phyloP scores from a whole-genome alignment of 2,329 filamentous ascomycete species.

The Exophiala spinifera region DNA sequence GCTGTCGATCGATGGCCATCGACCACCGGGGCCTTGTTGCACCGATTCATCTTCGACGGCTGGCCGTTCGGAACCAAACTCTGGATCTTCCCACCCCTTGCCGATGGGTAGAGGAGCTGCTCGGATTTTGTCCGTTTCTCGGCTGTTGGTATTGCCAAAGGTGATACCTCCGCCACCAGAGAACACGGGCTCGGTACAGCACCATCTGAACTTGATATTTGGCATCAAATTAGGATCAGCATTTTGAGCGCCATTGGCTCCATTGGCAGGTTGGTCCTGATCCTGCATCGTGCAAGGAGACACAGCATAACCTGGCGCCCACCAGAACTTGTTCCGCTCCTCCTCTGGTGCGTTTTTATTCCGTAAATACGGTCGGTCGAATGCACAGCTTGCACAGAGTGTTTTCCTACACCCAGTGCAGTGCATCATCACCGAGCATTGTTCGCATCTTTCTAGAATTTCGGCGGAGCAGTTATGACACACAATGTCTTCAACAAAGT shows the following conservation, averaged over 20 bases:
- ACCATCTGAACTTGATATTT: slow-evolving; percentile 57
- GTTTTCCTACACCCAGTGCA: slow-evolving; percentile 60
- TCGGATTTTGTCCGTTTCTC: slow-evolving; percentile 55
- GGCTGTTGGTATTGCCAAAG: slow-evolving; percentile 49
- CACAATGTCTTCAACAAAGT: slow-evolving; percentile 52
- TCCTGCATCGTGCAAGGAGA: slow-evolving; percentile 61
- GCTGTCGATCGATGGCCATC: slow-evolving; percentile 41
- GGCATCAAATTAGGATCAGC: slow-evolving; percentile 41
- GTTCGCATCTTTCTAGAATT: slow-evolving; percentile 57
- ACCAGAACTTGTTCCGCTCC: slow-evolving; percentile 50
- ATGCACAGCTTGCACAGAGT: slow-evolving; percentile 58
- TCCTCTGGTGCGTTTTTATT: slow-evolving; percentile 33
- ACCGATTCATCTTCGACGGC: neutral
- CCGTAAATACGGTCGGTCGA: slow-evolving; percentile 51
- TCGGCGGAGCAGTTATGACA: slow-evolving; percentile 54
- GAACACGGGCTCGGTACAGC: slow-evolving; percentile 58
- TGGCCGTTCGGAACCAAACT: slow-evolving; percentile 39
- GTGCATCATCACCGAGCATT: slow-evolving; percentile 61
- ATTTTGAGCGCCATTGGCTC: slow-evolving; percentile 32
- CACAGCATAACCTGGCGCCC: slow-evolving; percentile 54
- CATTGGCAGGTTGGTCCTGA: slow-evolving; percentile 29
- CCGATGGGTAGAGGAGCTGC: slow-evolving; percentile 55
- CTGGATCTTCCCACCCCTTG: slow-evolving; percentile 55
- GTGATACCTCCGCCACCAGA: slow-evolving; percentile 59
- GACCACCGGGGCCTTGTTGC: slow-evolving; percentile 22